Evolutionary conservation across 441 rosid genomes (phyloP).

Genomic region (Melastoma candidum): DNA sequence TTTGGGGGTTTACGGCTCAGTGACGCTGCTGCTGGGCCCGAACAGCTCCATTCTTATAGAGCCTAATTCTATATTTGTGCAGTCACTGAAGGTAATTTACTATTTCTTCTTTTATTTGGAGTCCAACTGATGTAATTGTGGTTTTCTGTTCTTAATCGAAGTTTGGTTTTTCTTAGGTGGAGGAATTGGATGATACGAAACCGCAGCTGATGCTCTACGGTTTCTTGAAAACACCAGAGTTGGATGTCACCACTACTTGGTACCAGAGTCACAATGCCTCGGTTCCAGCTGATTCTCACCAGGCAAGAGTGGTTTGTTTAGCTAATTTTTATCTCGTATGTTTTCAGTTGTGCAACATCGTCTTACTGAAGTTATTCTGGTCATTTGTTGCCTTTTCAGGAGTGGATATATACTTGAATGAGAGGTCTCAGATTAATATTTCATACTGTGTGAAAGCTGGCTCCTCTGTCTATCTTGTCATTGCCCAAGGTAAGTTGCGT

Average conservation of each 20-base stretch:
- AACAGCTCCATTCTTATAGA: constrained; percentile 42
- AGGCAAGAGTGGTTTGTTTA: constrained; percentile 35
- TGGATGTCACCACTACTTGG: constrained; percentile 43
- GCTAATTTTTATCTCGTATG: not conserved
- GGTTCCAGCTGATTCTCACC: constrained; percentile 37
- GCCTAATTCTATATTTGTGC: constrained; percentile 66
- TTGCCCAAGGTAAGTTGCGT: constrained; percentile 49
- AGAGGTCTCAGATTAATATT: constrained; percentile 55
- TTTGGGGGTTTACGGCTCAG: constrained; percentile 50
- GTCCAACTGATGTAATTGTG: constrained; percentile 1
- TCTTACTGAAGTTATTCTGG: constrained; percentile 6
- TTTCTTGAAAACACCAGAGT: constrained; percentile 48
- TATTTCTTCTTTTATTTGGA: not conserved
- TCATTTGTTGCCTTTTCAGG: constrained; percentile 29
- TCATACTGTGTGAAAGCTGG: constrained; percentile 39
- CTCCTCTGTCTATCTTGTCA: constrained; percentile 43
- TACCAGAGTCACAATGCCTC: constrained; percentile 25
- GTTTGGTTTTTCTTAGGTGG: constrained; percentile 37
- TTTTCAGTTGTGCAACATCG: not conserved
- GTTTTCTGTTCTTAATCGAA: constrained; percentile 11
- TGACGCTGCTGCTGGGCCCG: constrained; percentile 45
- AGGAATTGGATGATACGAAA: constrained; percentile 30
- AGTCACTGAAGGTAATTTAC: constrained; percentile 52
- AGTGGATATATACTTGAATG: constrained; percentile 50
- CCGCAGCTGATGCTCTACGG: constrained; percentile 47